phyloP scores from a whole-genome alignment of 441 rosid species.

The Jatropha multifida region DNA sequence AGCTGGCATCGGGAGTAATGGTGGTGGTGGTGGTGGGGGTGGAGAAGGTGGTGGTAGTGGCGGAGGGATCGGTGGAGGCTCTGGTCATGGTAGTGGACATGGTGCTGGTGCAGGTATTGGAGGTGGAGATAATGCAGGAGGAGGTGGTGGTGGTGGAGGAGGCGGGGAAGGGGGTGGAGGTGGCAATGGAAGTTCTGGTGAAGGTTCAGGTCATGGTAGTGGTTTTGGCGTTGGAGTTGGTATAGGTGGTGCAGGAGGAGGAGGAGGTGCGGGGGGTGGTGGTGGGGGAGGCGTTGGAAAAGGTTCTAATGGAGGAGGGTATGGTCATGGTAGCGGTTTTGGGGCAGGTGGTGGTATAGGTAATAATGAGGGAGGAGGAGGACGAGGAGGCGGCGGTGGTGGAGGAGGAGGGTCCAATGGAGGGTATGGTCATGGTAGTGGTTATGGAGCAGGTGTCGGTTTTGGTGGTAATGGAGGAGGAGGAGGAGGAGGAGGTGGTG shows the following conservation, averaged over 20 bases:
- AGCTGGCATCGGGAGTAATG: background rate
- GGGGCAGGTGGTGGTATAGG: conserved; percentile 28
- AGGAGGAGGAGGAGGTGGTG: conserved; percentile 18
- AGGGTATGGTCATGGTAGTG: conserved; percentile 31
- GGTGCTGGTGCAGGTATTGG: conserved; percentile 29
- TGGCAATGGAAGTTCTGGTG: conserved; percentile 12
- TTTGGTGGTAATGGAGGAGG: conserved; percentile 26
- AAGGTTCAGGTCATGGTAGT: conserved; percentile 30
- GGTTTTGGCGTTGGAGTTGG: conserved; percentile 29
- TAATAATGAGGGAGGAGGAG: conserved; percentile 16
- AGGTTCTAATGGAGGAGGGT: conserved; percentile 13
- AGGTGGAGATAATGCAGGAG: conserved; percentile 21
- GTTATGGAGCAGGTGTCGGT: conserved; percentile 15
- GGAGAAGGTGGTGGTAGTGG: conserved; percentile 32
- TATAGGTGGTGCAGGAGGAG: conserved; percentile 15
- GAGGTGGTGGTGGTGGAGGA: conserved; percentile 4
- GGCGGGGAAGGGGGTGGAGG: conserved; percentile 32
- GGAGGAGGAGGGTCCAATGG: conserved; percentile 11
- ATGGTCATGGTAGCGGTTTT: conserved; percentile 20
- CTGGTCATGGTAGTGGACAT: conserved; percentile 25
- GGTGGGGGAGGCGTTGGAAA: conserved; percentile 27
- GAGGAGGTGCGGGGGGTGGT: conserved; percentile 12
- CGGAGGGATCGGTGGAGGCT: conserved; percentile 27
- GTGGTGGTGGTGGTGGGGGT: conserved; percentile 20
- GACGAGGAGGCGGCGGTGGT: conserved; percentile 9